phyloP scores from a whole-genome alignment of 2,329 filamentous ascomycete genomes.

The Monosporascus sp. region DNA sequence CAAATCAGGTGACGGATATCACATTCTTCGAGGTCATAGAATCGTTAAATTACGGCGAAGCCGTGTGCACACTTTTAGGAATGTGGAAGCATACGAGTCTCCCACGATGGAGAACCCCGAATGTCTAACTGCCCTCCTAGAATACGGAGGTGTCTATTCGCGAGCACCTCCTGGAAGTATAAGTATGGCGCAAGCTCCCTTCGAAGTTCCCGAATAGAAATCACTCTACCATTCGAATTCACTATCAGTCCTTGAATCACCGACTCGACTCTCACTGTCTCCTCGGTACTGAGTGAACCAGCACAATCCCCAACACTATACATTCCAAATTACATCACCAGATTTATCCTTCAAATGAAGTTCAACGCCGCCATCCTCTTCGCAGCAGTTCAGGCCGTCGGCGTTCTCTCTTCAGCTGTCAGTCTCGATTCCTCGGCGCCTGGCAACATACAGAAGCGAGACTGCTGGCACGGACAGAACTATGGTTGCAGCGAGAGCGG shows the following conservation, averaged over 20 bases:
- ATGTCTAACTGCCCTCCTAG: no score
- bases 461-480: not conserved
- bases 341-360: not conserved
- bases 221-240: not conserved
- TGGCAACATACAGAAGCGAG: not conserved
- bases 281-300: not conserved
- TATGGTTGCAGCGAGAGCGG: not conserved
- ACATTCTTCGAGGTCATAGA: no score
- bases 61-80: no score
- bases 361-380: not conserved
- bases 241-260: not conserved
- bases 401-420: not conserved
- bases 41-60: no score
- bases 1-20: no score
- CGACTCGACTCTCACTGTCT: not conserved
- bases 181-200: not conserved
- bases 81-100: no score
- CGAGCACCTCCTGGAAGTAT: not conserved
- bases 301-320: not conserved
- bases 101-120: no score
- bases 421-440: not conserved
- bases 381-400: not conserved
- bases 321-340: not conserved
- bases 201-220: not conserved
- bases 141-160: no score